Conservation (phyloP, 805 yeast species). For the Saturnispora gosingensis region DNA sequence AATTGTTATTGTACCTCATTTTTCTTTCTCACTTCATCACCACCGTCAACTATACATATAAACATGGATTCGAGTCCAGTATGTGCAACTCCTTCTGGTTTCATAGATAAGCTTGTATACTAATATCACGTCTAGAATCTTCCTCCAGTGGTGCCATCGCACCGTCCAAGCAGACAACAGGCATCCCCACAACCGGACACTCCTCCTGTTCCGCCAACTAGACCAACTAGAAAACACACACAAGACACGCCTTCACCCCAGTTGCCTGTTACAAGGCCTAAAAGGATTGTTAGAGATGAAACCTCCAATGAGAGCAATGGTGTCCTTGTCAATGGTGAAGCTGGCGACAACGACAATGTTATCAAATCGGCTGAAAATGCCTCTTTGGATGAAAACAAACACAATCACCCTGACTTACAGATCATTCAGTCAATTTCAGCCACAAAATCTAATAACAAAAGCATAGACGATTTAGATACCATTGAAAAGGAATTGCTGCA, state of each 20-base stretch:
- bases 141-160: background rate
- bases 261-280: conserved; percentile 15
- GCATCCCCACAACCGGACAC: conserved; percentile 5
- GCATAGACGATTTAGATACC: conserved; percentile 4
- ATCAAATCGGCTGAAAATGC: background rate
- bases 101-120: background rate
- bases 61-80: background rate
- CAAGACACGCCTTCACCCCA: conserved; percentile 6
- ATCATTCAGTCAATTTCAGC: background rate
- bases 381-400: background rate
- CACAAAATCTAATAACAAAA: background rate
- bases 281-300: background rate
- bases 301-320: background rate
- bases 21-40: background rate
- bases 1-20: background rate
- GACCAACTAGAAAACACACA: background rate
- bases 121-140: background rate
- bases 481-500: background rate
- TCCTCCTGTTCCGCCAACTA: conserved; percentile 1
- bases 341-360: background rate
- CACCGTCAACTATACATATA: background rate
- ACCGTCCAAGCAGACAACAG: conserved; percentile 5
- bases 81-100: background rate
- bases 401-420: background rate
- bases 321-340: background rate